phyloP scores from a whole-genome alignment of 1,139 yeast genomes.

The Kodamaea arcana region DNA sequence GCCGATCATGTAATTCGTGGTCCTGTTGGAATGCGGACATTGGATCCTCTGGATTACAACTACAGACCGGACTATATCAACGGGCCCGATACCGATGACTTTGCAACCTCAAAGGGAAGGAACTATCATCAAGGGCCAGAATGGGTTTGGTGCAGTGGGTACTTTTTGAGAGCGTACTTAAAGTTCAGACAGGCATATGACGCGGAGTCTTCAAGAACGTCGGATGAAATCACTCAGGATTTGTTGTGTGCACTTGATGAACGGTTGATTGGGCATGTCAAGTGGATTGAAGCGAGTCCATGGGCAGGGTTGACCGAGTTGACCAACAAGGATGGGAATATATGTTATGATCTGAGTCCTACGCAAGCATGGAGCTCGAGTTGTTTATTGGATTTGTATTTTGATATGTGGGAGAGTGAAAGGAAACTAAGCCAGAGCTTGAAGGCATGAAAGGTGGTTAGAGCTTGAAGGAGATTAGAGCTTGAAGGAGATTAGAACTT shows the following conservation, averaged over 20 bases:
- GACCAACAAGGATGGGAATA: slow-evolving; percentile 80
- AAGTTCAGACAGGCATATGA: slow-evolving; percentile 43
- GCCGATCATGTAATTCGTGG: slow-evolving; percentile 81
- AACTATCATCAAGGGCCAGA: slow-evolving; percentile 99
- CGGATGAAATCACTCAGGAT: slow-evolving; percentile 28
- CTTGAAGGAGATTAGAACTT: too few species aligned
- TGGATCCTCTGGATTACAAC: slow-evolving; percentile 89
- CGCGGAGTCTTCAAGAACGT: slow-evolving; percentile 3
- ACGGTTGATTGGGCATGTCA: slow-evolving; percentile 60
- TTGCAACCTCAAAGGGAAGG: slow-evolving; percentile 91
- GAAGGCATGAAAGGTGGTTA: too few species aligned
- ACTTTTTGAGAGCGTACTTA: slow-evolving; percentile 73
- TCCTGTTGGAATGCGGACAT: slow-evolving; percentile 86
- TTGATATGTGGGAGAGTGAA: slow-evolving; percentile 35
- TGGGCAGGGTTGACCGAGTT: slow-evolving; percentile 96
- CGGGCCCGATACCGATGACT: slow-evolving; percentile 75
- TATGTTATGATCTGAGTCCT: slow-evolving; percentile 85
- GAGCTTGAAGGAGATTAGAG: too few species aligned
- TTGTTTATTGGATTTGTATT: slow-evolving; percentile 75
- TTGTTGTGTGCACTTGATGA: slow-evolving; percentile 40
- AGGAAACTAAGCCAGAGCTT: too few species aligned
- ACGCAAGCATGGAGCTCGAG: slow-evolving; percentile 97
- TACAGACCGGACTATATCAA: slow-evolving; percentile 87
- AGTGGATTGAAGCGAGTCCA: slow-evolving; percentile 67
- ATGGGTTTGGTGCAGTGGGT: slow-evolving; percentile 94